phyloP scores from a whole-genome alignment of 768 basidiomycete species.

The Phylloporus scabripes region DNA sequence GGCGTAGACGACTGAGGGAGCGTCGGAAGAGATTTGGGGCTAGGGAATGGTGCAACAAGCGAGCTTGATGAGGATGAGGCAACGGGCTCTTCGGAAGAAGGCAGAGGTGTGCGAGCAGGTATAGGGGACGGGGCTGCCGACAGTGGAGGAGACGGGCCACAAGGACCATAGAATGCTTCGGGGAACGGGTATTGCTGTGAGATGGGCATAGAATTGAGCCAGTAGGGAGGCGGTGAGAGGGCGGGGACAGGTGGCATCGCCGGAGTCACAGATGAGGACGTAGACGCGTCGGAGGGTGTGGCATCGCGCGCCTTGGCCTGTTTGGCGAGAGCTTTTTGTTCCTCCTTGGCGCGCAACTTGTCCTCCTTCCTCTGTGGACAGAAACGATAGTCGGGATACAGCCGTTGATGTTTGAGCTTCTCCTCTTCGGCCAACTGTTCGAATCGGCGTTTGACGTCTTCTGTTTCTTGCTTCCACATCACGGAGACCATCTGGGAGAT shows the following conservation, averaged over 20 bases:
- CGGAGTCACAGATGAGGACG: not conserved
- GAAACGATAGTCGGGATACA: constrained; percentile 56
- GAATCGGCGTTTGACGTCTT: constrained; percentile 43
- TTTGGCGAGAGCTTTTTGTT: constrained; percentile 30
- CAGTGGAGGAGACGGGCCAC: constrained; percentile 48
- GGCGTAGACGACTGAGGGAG: constrained; percentile 2
- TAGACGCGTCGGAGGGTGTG: constrained; percentile 2
- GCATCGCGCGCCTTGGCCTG: constrained; percentile 20
- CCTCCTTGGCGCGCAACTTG: constrained; percentile 38
- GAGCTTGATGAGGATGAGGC: constrained; percentile 12
- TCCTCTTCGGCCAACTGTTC: constrained; percentile 49
- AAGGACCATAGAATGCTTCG: constrained; percentile 29
- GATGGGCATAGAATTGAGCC: constrained; percentile 8
- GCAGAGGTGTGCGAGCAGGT: constrained; percentile 6
- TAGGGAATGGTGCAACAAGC: constrained; percentile 8
- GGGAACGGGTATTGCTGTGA: constrained; percentile 17
- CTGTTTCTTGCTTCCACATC: constrained; percentile 58
- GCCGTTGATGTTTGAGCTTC: constrained; percentile 46
- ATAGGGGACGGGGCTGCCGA: constrained; percentile 48
- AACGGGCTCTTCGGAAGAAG: constrained; percentile 6
- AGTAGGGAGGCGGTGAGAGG: not conserved
- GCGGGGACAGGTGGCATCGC: constrained; percentile 4
- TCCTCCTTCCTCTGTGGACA: constrained; percentile 51
- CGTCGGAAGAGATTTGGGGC: constrained; percentile 2
- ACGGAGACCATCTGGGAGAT: constrained; percentile 58